Evolutionary conservation across 176 grass and related monocot species (phyloP).

Genomic region (Pontederia crassipes): DNA sequence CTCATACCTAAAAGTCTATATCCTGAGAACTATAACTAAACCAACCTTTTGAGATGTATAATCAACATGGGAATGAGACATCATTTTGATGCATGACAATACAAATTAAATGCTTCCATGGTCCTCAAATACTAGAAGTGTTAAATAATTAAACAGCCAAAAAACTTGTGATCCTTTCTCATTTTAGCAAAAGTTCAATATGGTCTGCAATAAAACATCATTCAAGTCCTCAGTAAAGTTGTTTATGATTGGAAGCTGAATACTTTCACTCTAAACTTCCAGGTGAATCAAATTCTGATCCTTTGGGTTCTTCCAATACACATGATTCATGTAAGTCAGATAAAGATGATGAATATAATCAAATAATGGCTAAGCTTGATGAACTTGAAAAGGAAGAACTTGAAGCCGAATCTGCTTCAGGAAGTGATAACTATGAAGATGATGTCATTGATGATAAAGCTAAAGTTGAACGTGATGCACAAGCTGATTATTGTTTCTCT

Average conservation of each 20-base stretch:
- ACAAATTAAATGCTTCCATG: neutral
- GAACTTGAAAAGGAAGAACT: constrained; percentile 71
- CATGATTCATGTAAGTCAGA: constrained; percentile 25
- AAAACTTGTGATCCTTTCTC: neutral
- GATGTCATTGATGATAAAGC: constrained; percentile 22
- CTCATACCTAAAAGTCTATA: too few relatives aligned
- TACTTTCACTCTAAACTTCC: constrained; percentile 10
- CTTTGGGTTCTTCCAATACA: constrained; percentile 22
- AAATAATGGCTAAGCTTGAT: constrained; percentile 62
- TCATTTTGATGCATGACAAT: too few relatives aligned
- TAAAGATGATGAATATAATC: constrained; percentile 52
- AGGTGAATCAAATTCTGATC: constrained; percentile 24
- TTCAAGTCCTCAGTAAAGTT: neutral
- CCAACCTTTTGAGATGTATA: too few relatives aligned
- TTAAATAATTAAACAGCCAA: neutral
- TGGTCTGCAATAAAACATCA: neutral
- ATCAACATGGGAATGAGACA: too few relatives aligned
- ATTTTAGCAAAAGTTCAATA: neutral
- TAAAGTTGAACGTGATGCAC: constrained; percentile 22
- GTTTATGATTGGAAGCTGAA: neutral
- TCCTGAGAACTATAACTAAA: too few relatives aligned
- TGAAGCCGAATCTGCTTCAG: constrained; percentile 45
- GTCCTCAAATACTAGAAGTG: neutral
- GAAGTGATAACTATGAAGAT: constrained; percentile 13
- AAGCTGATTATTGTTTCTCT: neutral